These are phyloP conservation scores for Coelastrella sp. DNA, from an alignment of 139 green algal species.

Conservation along the genomic window DNA sequence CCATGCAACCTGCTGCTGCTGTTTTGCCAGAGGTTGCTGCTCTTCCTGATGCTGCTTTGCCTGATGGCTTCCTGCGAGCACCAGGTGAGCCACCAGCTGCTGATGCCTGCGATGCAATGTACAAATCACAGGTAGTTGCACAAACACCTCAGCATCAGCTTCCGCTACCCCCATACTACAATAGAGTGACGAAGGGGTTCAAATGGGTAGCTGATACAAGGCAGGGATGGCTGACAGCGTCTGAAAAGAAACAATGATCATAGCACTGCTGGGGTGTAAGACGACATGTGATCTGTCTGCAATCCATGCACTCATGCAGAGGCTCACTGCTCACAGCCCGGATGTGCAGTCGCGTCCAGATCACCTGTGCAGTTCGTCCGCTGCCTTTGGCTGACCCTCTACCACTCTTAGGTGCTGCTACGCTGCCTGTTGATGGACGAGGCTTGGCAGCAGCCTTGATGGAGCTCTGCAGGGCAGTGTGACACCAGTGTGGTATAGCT, in stretches of 20 bases:
- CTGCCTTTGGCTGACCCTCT: conserved; percentile 33
- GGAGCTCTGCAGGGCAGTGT: neutral
- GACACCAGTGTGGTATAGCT: neutral
- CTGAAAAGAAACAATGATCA: no score
- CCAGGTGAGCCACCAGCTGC: neutral
- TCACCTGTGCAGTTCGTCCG: conserved; percentile 5
- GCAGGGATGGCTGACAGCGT: no score
- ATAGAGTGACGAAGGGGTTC: neutral
- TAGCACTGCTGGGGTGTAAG: no score
- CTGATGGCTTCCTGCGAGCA: neutral
- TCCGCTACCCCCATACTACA: no score
- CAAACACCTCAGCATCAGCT: no score
- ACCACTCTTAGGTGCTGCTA: conserved; percentile 1
- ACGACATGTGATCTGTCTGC: no score
- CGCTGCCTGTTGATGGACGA: conserved; percentile 24
- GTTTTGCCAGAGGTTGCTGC: neutral
- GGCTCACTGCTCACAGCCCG: no score
- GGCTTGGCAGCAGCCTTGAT: neutral
- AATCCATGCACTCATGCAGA: no score
- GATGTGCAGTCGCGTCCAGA: no score
- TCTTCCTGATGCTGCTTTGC: neutral
- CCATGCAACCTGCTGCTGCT: neutral
- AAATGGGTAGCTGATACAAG: neutral
- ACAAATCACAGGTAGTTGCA: no score
- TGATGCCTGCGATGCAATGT: neutral